These are phyloP conservation scores for Thuidium tamariscinum DNA, from an alignment of 225 moss, liverwort and hornwort genomes.

Conservation along the genomic window DNA sequence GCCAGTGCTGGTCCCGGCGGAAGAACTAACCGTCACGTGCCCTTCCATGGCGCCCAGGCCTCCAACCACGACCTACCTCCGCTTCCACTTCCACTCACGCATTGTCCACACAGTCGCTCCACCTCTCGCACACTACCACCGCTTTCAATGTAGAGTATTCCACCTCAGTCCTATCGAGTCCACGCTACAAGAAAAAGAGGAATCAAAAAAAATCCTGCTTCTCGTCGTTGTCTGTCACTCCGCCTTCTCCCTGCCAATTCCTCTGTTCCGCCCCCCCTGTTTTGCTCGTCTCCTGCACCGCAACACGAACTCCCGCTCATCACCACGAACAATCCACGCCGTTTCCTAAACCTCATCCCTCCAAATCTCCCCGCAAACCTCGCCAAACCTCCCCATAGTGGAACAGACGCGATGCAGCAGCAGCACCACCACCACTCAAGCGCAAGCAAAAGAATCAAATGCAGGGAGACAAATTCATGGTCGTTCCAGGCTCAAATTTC, in stretches of 20 bases:
- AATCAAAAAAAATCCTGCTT: neutral
- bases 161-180: neutral
- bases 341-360: slow-evolving; percentile 19
- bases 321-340: slow-evolving; percentile 11
- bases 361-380: slow-evolving; percentile 15
- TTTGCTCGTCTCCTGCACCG: neutral
- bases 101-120: slow-evolving; percentile 13
- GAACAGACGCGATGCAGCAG: neutral
- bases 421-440: neutral
- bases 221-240: neutral
- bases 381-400: slow-evolving; percentile 1
- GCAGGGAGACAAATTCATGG: neutral
- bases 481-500: neutral
- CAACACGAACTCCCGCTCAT: neutral
- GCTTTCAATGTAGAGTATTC: neutral
- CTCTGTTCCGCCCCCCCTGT: neutral
- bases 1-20: slow-evolving; percentile 38
- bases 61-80: slow-evolving; percentile 6
- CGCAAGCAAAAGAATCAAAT: neutral
- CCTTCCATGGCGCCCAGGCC: slow-evolving; percentile 41
- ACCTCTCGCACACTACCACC: neutral
- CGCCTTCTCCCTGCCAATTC: neutral
- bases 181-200: neutral
- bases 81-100: slow-evolving; percentile 13
- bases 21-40: slow-evolving; percentile 43